A percentile compares a stretch with the other conserved stretches of the same genome.
These are phyloP conservation scores for Trametes polyzona DNA, from an alignment of 1,284 basidiomycete species.

Conservation along the genomic window DNA sequence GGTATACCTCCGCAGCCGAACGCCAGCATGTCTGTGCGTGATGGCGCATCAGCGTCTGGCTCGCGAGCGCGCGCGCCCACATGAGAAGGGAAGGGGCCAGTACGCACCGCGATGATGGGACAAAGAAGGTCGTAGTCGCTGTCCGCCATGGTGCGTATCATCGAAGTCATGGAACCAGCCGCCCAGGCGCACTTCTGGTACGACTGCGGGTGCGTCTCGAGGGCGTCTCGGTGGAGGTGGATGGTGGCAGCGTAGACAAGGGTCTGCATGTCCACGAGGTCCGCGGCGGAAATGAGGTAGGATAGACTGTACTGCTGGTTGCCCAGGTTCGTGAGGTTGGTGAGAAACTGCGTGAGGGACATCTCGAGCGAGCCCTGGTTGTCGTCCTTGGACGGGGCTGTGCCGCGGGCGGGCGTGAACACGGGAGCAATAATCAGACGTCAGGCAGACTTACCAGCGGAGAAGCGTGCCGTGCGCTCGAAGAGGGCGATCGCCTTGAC, in stretches of 20 bases:
- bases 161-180: constrained; percentile 46
- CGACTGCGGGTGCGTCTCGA: constrained; percentile 37
- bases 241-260: constrained; percentile 54
- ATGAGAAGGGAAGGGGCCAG: neutral
- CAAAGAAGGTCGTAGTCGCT: constrained; percentile 56
- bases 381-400: constrained; percentile 33
- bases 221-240: constrained; percentile 47
- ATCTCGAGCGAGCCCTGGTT: constrained; percentile 43
- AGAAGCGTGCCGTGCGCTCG: constrained; percentile 52
- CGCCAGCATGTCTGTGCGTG: constrained; percentile 44
- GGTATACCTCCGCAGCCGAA: constrained; percentile 43
- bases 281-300: constrained; percentile 38
- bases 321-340: constrained; percentile 44
- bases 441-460: constrained; percentile 39
- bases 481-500: constrained; percentile 54
- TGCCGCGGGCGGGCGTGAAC: constrained; percentile 7
- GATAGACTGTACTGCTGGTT: constrained; percentile 35
- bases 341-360: constrained; percentile 47
- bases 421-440: neutral
- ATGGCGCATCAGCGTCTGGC: constrained; percentile 9
- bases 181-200: constrained; percentile 46
- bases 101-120: constrained; percentile 50
- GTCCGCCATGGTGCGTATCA: constrained; percentile 51
- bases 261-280: constrained; percentile 54
- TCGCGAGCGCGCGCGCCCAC: neutral